phyloP scores from a whole-genome alignment of 1,284 basidiomycete species.

The Puccinia horiana region DNA sequence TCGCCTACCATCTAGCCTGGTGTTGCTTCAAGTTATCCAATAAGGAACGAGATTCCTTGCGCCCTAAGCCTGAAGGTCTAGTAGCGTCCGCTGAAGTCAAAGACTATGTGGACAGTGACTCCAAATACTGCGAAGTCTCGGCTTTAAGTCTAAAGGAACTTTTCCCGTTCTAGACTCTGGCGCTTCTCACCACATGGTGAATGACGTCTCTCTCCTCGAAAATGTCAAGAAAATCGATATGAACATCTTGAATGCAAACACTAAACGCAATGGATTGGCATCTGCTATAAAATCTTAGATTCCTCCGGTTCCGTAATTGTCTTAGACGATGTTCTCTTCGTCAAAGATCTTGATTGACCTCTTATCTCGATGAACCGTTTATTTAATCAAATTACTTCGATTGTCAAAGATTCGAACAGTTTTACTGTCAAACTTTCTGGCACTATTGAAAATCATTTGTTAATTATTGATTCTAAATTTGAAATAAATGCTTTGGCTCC shows the following conservation, averaged over 20 bases:
- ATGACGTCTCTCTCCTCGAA: neutral
- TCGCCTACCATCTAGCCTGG: neutral
- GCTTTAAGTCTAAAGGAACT: neutral
- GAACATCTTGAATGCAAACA: neutral
- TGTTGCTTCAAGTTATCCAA: neutral
- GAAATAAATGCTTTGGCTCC: neutral
- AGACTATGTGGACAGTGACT: neutral
- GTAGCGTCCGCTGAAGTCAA: neutral
- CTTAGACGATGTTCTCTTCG: neutral
- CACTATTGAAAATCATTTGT: neutral
- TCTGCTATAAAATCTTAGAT: neutral
- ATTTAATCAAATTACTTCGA: neutral
- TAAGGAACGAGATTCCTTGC: neutral
- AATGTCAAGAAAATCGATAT: neutral
- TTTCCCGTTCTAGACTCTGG: neutral
- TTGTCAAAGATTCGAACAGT: neutral
- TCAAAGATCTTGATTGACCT: neutral
- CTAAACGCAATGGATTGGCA: neutral
- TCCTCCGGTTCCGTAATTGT: no score
- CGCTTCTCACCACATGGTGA: constrained; percentile 3
- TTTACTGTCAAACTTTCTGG: neutral
- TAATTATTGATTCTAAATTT: neutral
- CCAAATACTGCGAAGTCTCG: neutral
- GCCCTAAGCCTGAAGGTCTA: neutral
- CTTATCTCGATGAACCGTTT: neutral